These are phyloP conservation scores for Aureobasidium sp. DNA, from an alignment of 2,329 filamentous ascomycete species.

Conservation along the genomic window DNA sequence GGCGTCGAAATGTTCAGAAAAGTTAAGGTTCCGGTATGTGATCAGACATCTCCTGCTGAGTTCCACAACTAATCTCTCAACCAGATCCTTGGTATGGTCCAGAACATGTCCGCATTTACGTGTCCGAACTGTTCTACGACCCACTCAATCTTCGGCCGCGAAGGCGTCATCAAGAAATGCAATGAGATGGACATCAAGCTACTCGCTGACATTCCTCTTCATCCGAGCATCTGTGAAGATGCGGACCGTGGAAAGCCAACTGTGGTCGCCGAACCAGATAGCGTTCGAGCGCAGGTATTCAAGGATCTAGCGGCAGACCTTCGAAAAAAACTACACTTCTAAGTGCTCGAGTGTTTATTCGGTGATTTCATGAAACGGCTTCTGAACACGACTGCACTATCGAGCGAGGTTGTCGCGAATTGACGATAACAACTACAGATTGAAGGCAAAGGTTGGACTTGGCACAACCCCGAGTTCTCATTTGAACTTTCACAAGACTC, in stretches of 20 bases:
- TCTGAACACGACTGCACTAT: background rate
- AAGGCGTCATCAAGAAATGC: slow-evolving; percentile 59
- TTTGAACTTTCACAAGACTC: background rate
- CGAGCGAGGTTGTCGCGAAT: too few relatives aligned
- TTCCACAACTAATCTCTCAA: background rate
- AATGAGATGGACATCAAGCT: slow-evolving; percentile 67
- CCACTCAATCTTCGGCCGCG: slow-evolving; percentile 33
- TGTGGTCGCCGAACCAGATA: slow-evolving; percentile 75
- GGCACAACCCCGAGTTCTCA: background rate
- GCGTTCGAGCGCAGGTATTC: slow-evolving; percentile 66
- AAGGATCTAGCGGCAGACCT: slow-evolving; percentile 32
- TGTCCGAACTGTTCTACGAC: slow-evolving; percentile 54
- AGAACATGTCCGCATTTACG: slow-evolving; percentile 83
- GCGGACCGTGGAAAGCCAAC: slow-evolving; percentile 83
- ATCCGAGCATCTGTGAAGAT: slow-evolving; percentile 79
- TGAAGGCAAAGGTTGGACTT: background rate
- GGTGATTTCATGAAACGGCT: background rate
- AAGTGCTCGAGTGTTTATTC: background rate
- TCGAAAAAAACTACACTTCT: slow-evolving; percentile 17
- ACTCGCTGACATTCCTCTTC: slow-evolving; percentile 80
- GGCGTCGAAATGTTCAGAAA: slow-evolving; percentile 91
- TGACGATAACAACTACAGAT: too few relatives aligned
- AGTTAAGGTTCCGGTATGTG: slow-evolving; percentile 59
- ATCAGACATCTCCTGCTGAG: background rate
- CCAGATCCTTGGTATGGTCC: slow-evolving; percentile 70